A percentile compares a stretch with the other conserved stretches of the same genome.
These are phyloP conservation scores for Pestalotiopsis sp. DNA, from an alignment of 2,329 filamentous ascomycete genomes.

Conservation along the genomic window DNA sequence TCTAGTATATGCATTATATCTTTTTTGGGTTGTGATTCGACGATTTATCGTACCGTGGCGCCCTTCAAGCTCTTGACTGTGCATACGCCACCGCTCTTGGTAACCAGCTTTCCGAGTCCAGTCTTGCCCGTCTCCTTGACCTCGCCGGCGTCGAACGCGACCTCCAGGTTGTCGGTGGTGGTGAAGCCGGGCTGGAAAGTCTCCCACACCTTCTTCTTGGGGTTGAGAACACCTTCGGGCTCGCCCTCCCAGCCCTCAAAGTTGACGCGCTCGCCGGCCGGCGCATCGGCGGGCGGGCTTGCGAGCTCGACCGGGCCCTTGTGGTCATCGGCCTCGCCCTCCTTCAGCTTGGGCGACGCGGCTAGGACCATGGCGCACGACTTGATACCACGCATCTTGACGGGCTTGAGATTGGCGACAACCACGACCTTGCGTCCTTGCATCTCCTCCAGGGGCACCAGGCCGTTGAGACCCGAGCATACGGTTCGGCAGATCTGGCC, in stretches of 20 bases:
- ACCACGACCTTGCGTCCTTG: conserved; percentile 93
- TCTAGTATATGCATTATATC: neutral
- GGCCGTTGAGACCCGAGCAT: conserved; percentile 93
- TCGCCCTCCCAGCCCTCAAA: conserved; percentile 95
- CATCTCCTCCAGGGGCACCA: conserved; percentile 93
- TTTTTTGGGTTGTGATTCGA: conserved; percentile 1
- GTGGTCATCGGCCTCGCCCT: conserved; percentile 84
- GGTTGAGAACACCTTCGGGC: conserved; percentile 91
- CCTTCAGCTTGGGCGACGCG: conserved; percentile 79
- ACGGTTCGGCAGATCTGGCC: conserved; percentile 92
- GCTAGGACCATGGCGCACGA: conserved; percentile 86
- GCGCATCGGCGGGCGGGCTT: conserved; percentile 73
- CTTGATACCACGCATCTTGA: conserved; percentile 93
- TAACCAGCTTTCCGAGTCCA: conserved; percentile 69
- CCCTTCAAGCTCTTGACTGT: conserved; percentile 80
- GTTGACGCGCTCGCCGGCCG: conserved; percentile 84
- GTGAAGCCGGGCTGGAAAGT: conserved; percentile 95
- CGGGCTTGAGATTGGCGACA: conserved; percentile 97
- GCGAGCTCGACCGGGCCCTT: conserved; percentile 92
- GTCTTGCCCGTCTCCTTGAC: conserved; percentile 78
- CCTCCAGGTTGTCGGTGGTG: conserved; percentile 78
- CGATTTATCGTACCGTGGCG: conserved; percentile 74
- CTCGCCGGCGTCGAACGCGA: conserved; percentile 79
- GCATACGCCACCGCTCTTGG: conserved; percentile 77
- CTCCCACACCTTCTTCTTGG: conserved; percentile 99